Evolutionary conservation across 2,329 filamentous ascomycete species (phyloP).

Genomic region (Shiraia bambusicola): DNA sequence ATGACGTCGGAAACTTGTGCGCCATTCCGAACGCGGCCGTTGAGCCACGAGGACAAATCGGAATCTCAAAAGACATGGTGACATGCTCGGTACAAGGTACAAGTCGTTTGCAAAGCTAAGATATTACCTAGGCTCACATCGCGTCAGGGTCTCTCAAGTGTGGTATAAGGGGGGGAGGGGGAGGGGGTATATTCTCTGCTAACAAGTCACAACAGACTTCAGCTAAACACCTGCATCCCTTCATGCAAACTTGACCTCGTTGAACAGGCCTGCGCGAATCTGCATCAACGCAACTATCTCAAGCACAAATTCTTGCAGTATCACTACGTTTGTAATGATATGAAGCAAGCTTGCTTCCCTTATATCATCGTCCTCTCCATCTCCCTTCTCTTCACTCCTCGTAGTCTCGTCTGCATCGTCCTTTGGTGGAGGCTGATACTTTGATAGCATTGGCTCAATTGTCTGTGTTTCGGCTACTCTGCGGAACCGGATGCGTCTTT

Average conservation of each 20-base stretch:
- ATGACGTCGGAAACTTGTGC: constrained; percentile 32
- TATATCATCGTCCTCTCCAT: constrained; percentile 27
- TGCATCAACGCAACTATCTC: constrained; percentile 53
- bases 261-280: constrained; percentile 51
- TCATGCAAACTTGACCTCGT: constrained; percentile 48
- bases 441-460: constrained; percentile 39
- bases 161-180: too few relatives aligned
- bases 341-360: constrained; percentile 50
- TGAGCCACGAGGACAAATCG: constrained; percentile 25
- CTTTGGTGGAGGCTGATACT: constrained; percentile 39
- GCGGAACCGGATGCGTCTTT: constrained; percentile 40
- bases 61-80: constrained; percentile 1
- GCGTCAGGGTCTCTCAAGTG: too few relatives aligned
- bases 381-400: constrained; percentile 18
- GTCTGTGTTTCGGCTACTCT: constrained; percentile 21
- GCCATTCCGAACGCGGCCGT: constrained; percentile 20
- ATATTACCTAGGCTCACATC: too few relatives aligned
- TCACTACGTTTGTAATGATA: constrained; percentile 53
- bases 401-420: constrained; percentile 21
- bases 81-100: neutral
- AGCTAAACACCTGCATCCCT: neutral
- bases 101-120: too few relatives aligned
- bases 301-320: constrained; percentile 54
- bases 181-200: constrained; percentile 18
- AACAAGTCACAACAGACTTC: constrained; percentile 8